phyloP scores from a whole-genome alignment of 169 alveolate genomes.

The Blepharisma undulans region DNA sequence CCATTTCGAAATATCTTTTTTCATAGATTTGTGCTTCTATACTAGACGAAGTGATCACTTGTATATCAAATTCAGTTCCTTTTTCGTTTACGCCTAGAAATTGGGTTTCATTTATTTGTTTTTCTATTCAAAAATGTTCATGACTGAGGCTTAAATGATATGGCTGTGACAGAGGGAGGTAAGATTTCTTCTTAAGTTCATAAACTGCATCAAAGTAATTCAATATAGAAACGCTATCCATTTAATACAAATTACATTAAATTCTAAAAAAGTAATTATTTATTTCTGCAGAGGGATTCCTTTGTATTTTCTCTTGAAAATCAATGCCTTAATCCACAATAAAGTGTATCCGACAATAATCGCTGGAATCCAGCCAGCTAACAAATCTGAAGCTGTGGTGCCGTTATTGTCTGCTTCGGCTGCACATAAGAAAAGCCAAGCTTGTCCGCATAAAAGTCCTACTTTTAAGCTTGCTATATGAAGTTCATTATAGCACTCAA shows the following conservation, averaged over 20 bases:
- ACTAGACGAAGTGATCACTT: not conserved
- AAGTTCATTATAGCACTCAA: constrained; percentile 1
- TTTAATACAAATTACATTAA: not conserved
- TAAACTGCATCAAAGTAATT: not conserved
- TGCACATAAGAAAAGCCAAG: constrained; percentile 26
- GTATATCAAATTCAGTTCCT: not conserved
- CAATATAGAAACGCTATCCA: not conserved
- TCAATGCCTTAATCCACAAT: not conserved
- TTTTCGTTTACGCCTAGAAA: not conserved
- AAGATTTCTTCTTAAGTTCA: not conserved
- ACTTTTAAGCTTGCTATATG: constrained; percentile 5
- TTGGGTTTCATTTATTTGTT: not conserved
- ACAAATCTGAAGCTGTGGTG: not conserved
- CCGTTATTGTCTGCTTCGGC: not conserved
- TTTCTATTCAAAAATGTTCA: not conserved
- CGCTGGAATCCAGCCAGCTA: constrained; percentile 10
- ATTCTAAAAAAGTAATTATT: not conserved
- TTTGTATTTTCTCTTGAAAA: not conserved
- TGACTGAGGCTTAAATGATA: not conserved
- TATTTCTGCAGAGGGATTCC: constrained; percentile 27
- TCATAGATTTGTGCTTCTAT: not conserved
- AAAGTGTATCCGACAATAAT: not conserved
- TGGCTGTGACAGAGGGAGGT: not conserved
- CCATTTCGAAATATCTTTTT: not conserved
- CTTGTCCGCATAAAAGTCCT: constrained; percentile 11